Conservation (phyloP, 2,329 filamentous ascomycete species). For the Pestalotiopsis sp. region DNA sequence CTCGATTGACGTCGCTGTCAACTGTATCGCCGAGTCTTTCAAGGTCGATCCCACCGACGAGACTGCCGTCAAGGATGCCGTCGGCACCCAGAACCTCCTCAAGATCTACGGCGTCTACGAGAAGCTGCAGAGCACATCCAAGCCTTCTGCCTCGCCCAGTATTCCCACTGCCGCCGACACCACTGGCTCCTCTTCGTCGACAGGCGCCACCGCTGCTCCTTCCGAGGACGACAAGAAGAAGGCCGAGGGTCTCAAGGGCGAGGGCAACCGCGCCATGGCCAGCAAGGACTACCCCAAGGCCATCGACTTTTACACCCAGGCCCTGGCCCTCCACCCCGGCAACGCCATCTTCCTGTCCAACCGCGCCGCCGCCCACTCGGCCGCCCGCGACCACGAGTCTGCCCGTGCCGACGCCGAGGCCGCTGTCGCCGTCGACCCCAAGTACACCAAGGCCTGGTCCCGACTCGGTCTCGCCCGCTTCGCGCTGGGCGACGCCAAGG, state of each 20-base stretch:
- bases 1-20: slow-evolving; percentile 89
- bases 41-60: slow-evolving; percentile 86
- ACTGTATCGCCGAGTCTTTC: slow-evolving; percentile 95
- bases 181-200: not conserved
- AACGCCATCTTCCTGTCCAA: slow-evolving; percentile 98
- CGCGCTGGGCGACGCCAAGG: slow-evolving; percentile 87
- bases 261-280: slow-evolving; percentile 94
- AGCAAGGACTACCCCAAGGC: slow-evolving; percentile 85
- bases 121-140: slow-evolving; percentile 72
- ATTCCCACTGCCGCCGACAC: slow-evolving; percentile 40
- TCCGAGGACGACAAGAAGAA: slow-evolving; percentile 70
- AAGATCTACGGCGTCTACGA: slow-evolving; percentile 96
- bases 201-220: slow-evolving; percentile 33
- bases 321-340: slow-evolving; percentile 76
- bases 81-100: slow-evolving; percentile 85
- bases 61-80: slow-evolving; percentile 72
- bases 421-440: slow-evolving; percentile 83
- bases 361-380: slow-evolving; percentile 91
- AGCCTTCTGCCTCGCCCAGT: slow-evolving; percentile 38
- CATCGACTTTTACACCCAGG: slow-evolving; percentile 86
- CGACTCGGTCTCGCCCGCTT: slow-evolving; percentile 89
- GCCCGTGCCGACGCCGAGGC: slow-evolving; percentile 89
- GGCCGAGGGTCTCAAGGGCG: slow-evolving; percentile 85
- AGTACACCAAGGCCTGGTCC: slow-evolving; percentile 97
- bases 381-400: slow-evolving; percentile 79